Evolutionary conservation across 495 filamentous ascomycete genomes (phyloP), one percentile per base, ranked within the genome.

Genomic region (Ascobolus immersus): DNA sequence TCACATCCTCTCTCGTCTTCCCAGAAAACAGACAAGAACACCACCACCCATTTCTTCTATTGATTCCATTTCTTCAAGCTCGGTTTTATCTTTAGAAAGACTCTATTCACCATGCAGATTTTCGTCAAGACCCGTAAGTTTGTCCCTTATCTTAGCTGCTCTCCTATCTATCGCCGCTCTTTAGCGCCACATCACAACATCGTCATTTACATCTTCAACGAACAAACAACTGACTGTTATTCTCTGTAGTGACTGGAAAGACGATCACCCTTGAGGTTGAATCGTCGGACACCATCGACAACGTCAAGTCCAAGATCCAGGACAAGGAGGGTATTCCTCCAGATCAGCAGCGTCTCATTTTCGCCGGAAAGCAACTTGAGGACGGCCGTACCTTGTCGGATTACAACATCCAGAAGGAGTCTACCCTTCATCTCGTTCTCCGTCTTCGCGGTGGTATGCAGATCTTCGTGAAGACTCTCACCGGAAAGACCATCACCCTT

Each of bases 401-500:
- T 51, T 93, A 93, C 67, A 96, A 96, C 63, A 96, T 93, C 34
- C 86, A 93, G 55, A 96, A 96, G 60, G 86, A 94, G 56, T 81
- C 74, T 27, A 96, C 86, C n/a, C 64, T 96, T 9, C 86, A 96
- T 57, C 58, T 96, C 40, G 86, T 96, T 27, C 78, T 96, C 36
- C 77, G 86, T 54, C 74, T 96, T 8, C 81, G 84, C 62, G 84
- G 84, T 70, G 84, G 84, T 56, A 86, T 86, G 77, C 78, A 89
- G 48, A 84, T 89, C 43, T 89, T 89, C 52, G 79, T 89, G 44
- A 90, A 89, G 69, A 86, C 80, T 68, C 71, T 92, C 43, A 94
- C 84, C 35, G 84, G 84, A 55, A 94, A 94, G 77, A 94, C 84
- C 62, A 94, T 94, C 66, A 94, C 84, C 47, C 71, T 94, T 49